These are phyloP conservation scores for Coemansia sp. DNA, from an alignment of 192 early-diverging fungal species.

Conservation along the genomic window DNA sequence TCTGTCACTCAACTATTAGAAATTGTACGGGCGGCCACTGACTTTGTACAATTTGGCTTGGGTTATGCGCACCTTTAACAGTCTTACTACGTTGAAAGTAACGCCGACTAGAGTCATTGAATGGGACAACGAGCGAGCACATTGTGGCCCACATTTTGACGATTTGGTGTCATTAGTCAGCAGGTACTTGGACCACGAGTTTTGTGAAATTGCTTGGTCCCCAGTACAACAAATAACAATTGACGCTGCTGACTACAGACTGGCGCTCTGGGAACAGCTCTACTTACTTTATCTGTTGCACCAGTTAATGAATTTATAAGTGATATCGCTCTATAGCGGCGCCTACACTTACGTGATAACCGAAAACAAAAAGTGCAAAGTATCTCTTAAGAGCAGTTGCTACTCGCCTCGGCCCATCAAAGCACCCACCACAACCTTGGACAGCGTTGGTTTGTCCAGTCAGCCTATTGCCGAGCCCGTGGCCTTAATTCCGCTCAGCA, in stretches of 20 bases:
- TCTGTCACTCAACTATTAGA: slow-evolving; percentile 10
- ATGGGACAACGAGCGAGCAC: not conserved
- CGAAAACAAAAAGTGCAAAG: not conserved
- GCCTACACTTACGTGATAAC: slow-evolving; percentile 33
- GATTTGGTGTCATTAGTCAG: not conserved
- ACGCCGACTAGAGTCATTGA: slow-evolving; percentile 12
- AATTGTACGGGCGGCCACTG: slow-evolving; percentile 48
- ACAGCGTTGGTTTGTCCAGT: slow-evolving; percentile 12
- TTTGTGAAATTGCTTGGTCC: not conserved
- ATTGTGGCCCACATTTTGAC: not conserved
- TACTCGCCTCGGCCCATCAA: not conserved
- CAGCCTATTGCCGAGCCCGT: not conserved
- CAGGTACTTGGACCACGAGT: not conserved
- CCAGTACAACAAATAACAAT: slow-evolving; percentile 8
- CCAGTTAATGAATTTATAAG: not conserved
- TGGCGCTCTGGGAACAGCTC: slow-evolving; percentile 9
- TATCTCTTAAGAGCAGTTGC: not conserved
- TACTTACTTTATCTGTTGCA: slow-evolving; percentile 6
- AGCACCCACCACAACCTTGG: slow-evolving; percentile 19
- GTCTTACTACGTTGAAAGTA: slow-evolving; percentile 17
- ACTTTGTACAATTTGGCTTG: slow-evolving; percentile 31
- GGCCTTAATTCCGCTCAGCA: not conserved
- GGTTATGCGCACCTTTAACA: slow-evolving; percentile 20
- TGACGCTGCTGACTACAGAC: slow-evolving; percentile 12
- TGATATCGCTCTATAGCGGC: slow-evolving; percentile 22